These are phyloP conservation scores for Cyclostephanos invisitatus DNA, from an alignment of 108 stramenopile species.

Conservation along the genomic window DNA sequence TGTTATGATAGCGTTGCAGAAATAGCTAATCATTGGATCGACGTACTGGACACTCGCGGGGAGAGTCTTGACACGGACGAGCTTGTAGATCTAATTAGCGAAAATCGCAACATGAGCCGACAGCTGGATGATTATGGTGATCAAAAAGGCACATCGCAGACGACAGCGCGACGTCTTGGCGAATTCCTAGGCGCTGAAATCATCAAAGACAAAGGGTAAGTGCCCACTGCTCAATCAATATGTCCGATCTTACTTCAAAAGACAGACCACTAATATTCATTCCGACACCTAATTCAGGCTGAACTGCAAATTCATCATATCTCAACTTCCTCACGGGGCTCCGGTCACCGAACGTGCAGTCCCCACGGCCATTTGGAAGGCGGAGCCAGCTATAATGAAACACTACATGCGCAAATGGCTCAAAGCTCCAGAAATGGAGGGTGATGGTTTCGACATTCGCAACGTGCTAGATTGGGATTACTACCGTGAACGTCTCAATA, in stretches of 20 bases:
- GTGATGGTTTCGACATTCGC: constrained; percentile 91
- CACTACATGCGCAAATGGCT: constrained; percentile 94
- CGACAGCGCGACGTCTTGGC: constrained; percentile 95
- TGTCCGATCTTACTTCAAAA: too few species aligned
- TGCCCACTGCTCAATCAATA: too few species aligned
- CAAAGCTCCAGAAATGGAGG: constrained; percentile 83
- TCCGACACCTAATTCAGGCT: too few species aligned
- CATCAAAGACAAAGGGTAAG: constrained; percentile 97
- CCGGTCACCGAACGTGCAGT: constrained; percentile 97
- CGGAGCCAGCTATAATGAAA: constrained; percentile 84
- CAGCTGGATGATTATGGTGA: constrained; percentile 97
- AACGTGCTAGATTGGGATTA: constrained; percentile 97
- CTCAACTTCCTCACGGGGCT: constrained; percentile 92
- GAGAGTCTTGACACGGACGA: constrained; percentile 93
- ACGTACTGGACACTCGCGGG: constrained; percentile 94
- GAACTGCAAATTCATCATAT: constrained; percentile 97
- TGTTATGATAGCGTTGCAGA: constrained; percentile 97
- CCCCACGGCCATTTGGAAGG: constrained; percentile 95
- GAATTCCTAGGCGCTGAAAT: constrained; percentile 98
- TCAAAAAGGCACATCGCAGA: constrained; percentile 96
- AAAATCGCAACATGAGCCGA: constrained; percentile 97
- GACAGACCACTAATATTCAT: too few species aligned
- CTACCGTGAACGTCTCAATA: constrained; percentile 94
- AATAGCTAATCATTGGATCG: constrained; percentile 98
- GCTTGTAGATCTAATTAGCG: constrained; percentile 95